Conservation (phyloP, 306 rosid genomes). For the Astragalus glycyphyllos region DNA sequence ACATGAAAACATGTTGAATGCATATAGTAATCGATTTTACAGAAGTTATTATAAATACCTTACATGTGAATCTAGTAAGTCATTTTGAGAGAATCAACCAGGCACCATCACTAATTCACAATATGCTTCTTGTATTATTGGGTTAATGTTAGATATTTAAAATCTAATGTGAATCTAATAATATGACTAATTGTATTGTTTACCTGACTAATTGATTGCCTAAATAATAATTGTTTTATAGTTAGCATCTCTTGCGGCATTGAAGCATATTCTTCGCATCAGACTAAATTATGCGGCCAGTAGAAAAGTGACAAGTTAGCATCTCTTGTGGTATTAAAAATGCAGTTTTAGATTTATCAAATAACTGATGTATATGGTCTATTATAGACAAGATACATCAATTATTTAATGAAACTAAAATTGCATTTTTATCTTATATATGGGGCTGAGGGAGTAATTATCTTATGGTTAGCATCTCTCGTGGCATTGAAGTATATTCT, state of each 20-base stretch:
- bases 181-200: too few relatives aligned
- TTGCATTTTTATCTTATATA: too few relatives aligned
- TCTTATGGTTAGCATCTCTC: not conserved
- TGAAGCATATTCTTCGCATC: constrained; percentile 38
- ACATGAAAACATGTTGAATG: constrained; percentile 5
- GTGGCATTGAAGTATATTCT: constrained; percentile 32
- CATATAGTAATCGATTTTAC: constrained; percentile 7
- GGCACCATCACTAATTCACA: not conserved
- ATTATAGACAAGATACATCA: too few relatives aligned
- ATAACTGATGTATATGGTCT: too few relatives aligned
- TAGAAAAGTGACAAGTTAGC: not conserved
- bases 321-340: too few relatives aligned
- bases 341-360: too few relatives aligned
- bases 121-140: not conserved
- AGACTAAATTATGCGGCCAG: constrained; percentile 7
- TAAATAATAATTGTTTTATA: not conserved
- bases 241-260: not conserved
- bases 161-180: not conserved
- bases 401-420: too few relatives aligned
- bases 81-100: not conserved
- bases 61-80: not conserved
- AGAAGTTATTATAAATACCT: constrained; percentile 13
- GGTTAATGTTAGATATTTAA: not conserved
- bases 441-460: not conserved
- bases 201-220: not conserved